These are phyloP conservation scores for Leersia perrieri DNA, from an alignment of 176 grass and related monocot species.

Conservation along the genomic window DNA sequence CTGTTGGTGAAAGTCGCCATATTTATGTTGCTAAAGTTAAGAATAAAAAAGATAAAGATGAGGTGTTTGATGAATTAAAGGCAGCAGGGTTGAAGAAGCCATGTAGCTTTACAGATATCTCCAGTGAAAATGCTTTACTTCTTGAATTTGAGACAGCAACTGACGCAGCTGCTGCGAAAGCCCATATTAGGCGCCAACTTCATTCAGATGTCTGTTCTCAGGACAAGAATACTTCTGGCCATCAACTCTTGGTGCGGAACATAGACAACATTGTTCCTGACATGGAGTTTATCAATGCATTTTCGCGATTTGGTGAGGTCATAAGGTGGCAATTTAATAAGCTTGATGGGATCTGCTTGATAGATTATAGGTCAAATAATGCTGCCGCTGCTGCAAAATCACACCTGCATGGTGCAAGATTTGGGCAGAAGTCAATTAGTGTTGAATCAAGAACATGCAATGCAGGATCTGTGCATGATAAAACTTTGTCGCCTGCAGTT, in stretches of 20 bases:
- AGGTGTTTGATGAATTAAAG: conserved; percentile 68
- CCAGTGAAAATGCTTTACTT: conserved; percentile 70
- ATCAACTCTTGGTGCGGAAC: conserved; percentile 64
- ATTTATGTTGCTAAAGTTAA: conserved; percentile 75
- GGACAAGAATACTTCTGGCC: conserved; percentile 39
- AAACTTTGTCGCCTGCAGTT: conserved; percentile 32
- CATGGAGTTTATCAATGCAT: conserved; percentile 63
- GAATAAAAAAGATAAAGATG: conserved; percentile 67
- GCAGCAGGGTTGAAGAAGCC: conserved; percentile 56
- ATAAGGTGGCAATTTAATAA: conserved; percentile 60
- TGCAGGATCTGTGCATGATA: conserved; percentile 39
- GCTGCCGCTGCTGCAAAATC: conserved; percentile 52
- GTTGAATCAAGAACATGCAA: conserved; percentile 46
- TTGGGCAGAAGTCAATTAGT: conserved; percentile 55
- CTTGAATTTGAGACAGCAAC: conserved; percentile 72
- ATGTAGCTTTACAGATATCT: conserved; percentile 49
- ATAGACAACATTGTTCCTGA: conserved; percentile 58
- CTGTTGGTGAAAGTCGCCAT: conserved; percentile 76
- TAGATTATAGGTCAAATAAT: conserved; percentile 62
- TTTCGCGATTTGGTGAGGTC: conserved; percentile 63
- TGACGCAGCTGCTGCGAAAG: conserved; percentile 79
- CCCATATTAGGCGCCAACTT: conserved; percentile 55
- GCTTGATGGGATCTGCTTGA: conserved; percentile 43
- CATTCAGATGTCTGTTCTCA: conserved; percentile 38
- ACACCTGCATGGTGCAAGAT: conserved; percentile 59